Conservation (phyloP, 768 basidiomycete species). For the Leccinellum luteum region DNA sequence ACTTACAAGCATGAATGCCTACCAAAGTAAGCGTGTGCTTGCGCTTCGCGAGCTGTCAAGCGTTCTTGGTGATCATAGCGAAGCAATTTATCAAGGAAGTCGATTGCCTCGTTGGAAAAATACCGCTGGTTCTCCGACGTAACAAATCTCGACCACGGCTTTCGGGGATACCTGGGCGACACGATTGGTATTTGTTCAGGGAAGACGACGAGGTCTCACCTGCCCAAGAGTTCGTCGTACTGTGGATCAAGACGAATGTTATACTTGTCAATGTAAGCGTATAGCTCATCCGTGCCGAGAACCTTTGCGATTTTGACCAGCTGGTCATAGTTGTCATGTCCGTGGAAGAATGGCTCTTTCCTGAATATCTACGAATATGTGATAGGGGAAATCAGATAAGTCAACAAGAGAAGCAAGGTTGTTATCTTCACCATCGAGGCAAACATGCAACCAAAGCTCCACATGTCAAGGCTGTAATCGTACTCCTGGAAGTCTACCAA, state of each 20-base stretch:
- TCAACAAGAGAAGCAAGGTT: not conserved
- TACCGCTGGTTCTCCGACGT: slow-evolving; percentile 95
- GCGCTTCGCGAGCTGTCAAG: slow-evolving; percentile 90
- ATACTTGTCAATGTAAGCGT: slow-evolving; percentile 91
- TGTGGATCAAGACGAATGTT: slow-evolving; percentile 94
- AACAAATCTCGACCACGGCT: slow-evolving; percentile 94
- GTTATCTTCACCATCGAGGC: slow-evolving; percentile 81
- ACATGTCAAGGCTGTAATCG: slow-evolving; percentile 97
- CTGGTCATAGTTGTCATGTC: slow-evolving; percentile 98
- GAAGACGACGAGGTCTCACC: slow-evolving; percentile 39
- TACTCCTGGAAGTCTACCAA: slow-evolving; percentile 98
- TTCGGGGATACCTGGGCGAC: slow-evolving; percentile 73
- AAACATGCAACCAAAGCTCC: slow-evolving; percentile 99
- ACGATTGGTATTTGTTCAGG: slow-evolving; percentile 3
- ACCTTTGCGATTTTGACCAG: slow-evolving; percentile 98
- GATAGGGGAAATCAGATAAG: not conserved
- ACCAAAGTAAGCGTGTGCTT: slow-evolving; percentile 93
- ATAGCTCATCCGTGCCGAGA: slow-evolving; percentile 93
- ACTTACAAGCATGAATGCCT: slow-evolving; percentile 17
- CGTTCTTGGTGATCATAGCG: slow-evolving; percentile 98
- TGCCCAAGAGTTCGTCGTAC: slow-evolving; percentile 91
- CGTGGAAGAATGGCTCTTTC: slow-evolving; percentile 99
- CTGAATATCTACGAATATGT: slow-evolving; percentile 77
- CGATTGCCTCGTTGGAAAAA: slow-evolving; percentile 95
- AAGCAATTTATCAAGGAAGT: slow-evolving; percentile 92